Percentiles rank a stretch among this genome's conserved stretches.
Conservation (phyloP, 768 basidiomycete species). For the Pleurotus citrinopileatus region DNA sequence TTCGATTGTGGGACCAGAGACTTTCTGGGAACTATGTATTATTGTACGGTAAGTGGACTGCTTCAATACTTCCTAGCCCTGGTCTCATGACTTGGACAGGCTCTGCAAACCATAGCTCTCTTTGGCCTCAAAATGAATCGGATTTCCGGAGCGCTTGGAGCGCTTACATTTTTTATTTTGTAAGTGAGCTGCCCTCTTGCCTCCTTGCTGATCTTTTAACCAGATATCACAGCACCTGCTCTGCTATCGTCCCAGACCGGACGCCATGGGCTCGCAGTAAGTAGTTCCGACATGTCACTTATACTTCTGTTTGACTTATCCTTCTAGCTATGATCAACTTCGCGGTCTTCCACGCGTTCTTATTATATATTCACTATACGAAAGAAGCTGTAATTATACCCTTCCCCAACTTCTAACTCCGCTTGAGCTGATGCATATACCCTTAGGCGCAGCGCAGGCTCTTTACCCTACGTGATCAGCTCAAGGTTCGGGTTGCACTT, state of each 20-base stretch:
- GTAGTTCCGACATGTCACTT: constrained; percentile 6
- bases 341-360: constrained; percentile 51
- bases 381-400: constrained; percentile 48
- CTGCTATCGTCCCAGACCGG: constrained; percentile 15
- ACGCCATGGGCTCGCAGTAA: constrained; percentile 15
- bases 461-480: constrained; percentile 68
- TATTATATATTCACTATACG: constrained; percentile 66
- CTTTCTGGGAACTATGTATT: constrained; percentile 48
- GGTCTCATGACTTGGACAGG: constrained; percentile 17
- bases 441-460: constrained; percentile 70
- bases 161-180: constrained; percentile 54
- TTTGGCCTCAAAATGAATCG: constrained; percentile 70
- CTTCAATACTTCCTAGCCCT: constrained; percentile 1
- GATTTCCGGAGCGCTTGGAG: constrained; percentile 60
- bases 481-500: constrained; percentile 69
- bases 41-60: constrained; percentile 34
- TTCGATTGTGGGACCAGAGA: constrained; percentile 39
- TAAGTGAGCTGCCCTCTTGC: constrained; percentile 19
- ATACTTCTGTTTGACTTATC: background rate
- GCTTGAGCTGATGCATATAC: constrained; percentile 22
- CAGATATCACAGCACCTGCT: constrained; percentile 4
- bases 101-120: constrained; percentile 64
- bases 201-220: background rate
- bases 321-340: constrained; percentile 44
- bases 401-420: background rate